phyloP scores from a whole-genome alignment of 139 green algal species.

The Spirogloea muscicola region DNA sequence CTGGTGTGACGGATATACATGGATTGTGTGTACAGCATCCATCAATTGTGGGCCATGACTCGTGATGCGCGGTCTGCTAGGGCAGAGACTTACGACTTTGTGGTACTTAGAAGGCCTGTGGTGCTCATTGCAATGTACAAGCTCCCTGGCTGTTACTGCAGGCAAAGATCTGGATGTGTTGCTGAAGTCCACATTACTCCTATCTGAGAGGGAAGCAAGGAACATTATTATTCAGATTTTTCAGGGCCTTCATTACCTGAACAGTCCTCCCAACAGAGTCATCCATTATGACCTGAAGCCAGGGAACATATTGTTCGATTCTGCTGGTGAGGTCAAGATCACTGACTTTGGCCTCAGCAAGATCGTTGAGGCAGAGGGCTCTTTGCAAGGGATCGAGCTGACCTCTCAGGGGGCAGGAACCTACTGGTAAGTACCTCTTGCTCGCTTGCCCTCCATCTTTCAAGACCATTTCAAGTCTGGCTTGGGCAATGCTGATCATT shows the following conservation, averaged over 20 bases:
- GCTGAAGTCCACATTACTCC: slow-evolving; percentile 53
- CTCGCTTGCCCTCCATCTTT: background rate
- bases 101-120: no score
- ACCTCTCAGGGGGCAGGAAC: slow-evolving; percentile 88
- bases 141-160: no score
- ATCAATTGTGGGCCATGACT: no score
- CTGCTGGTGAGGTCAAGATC: slow-evolving; percentile 77
- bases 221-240: slow-evolving; percentile 64
- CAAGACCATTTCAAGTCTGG: no score
- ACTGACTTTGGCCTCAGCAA: slow-evolving; percentile 96
- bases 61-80: no score
- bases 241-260: slow-evolving; percentile 38
- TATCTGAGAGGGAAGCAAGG: slow-evolving; percentile 82
- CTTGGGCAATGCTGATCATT: no score
- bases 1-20: no score
- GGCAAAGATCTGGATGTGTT: slow-evolving; percentile 74
- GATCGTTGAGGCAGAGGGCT: slow-evolving; percentile 39
- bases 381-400: slow-evolving; percentile 71
- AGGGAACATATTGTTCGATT: slow-evolving; percentile 93
- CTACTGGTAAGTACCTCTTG: slow-evolving; percentile 77
- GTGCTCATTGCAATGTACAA: no score
- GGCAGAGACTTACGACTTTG: no score
- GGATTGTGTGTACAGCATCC: no score
- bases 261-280: slow-evolving; percentile 51
- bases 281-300: slow-evolving; percentile 95